Conservation (phyloP, 345 rosid species). For the Nasturtium officinale region DNA sequence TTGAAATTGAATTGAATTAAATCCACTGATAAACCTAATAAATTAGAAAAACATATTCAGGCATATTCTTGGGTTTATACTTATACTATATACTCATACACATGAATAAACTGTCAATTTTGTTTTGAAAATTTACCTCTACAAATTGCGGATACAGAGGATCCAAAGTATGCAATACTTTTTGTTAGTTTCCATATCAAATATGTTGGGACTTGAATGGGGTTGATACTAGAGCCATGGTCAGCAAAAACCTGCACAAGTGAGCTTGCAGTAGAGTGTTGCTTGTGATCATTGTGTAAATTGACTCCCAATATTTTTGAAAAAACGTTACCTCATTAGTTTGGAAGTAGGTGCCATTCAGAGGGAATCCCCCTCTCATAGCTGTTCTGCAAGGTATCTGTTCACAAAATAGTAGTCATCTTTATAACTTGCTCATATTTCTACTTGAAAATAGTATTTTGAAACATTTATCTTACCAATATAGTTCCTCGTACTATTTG, state of each 20-base stretch:
- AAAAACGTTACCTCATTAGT: conserved; percentile 67
- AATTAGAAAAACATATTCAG: conserved; percentile 21
- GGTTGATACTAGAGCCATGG: conserved; percentile 74
- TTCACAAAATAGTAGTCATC: conserved; percentile 7
- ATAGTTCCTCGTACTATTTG: conserved; percentile 84
- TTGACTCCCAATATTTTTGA: neutral
- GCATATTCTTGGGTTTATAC: neutral
- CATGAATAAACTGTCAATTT: neutral
- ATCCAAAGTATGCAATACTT: conserved; percentile 76
- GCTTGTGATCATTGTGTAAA: neutral
- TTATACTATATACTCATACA: too few species aligned
- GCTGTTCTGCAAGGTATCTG: conserved; percentile 97
- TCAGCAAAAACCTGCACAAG: conserved; percentile 82
- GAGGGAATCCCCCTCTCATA: conserved; percentile 88
- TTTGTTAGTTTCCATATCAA: conserved; percentile 69
- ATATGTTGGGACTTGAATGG: conserved; percentile 66
- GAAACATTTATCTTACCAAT: conserved; percentile 54
- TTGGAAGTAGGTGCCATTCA: conserved; percentile 95
- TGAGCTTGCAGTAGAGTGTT: neutral
- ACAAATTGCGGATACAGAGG: conserved; percentile 76
- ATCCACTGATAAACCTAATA: conserved; percentile 69
- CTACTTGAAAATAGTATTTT: neutral
- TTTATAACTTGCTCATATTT: neutral
- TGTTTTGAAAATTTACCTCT: conserved; percentile 50
- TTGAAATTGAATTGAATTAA: conserved; percentile 73